Base-by-base conservation (phyloP, 148 eudicot species). In the Camellia japonica region DNA sequence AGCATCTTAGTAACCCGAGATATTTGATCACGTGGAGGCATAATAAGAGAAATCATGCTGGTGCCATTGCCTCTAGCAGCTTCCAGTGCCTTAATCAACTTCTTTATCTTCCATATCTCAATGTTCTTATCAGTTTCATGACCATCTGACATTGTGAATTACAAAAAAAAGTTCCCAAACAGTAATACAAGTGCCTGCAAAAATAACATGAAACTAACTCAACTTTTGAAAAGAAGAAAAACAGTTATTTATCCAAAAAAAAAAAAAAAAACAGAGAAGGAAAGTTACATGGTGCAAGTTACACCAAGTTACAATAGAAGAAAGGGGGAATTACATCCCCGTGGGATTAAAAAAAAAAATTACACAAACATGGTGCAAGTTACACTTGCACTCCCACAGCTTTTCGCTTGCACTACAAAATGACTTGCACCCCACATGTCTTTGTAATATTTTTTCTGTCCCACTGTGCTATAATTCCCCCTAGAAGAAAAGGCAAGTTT, bases 41-140 rank as follows among this genome's bases (percentile, higher is more conserved):
- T 79, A 19, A 79, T 79, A 13, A 79, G 81, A 70, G 81, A 79
- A 16, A 79, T 79, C 81, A 79, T 79, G 75, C 81, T 79, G 43
- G 81, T 79, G 41, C 81, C 81, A 20, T 79, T 79, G 30, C 81
- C 81, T 70, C 75, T 79, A 5, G 81, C 81, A 56, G 75, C 81
- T 58, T 79, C 81, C 30, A 79, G 68, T 43, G 75, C 81, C 68
- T 79, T 79, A 7, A 79, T 79, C 47, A 79, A 30, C 51, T 79
- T 79, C 75, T 79, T 79, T 43, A 79, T 70, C 55, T 79, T 79
- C 81, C 81, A 79, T 79, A 79, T 58, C 68, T 79, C 81, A 59
- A 79, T 79, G 68, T 79, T 79, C 56, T 60, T 79, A 69, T 79
- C 75, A n/a, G 75, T 69, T 70, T 79, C 81, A 44, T 60, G 81